Evolutionary conservation across 1,139 yeast genomes (phyloP).

Genomic region (Pichia sp.): DNA sequence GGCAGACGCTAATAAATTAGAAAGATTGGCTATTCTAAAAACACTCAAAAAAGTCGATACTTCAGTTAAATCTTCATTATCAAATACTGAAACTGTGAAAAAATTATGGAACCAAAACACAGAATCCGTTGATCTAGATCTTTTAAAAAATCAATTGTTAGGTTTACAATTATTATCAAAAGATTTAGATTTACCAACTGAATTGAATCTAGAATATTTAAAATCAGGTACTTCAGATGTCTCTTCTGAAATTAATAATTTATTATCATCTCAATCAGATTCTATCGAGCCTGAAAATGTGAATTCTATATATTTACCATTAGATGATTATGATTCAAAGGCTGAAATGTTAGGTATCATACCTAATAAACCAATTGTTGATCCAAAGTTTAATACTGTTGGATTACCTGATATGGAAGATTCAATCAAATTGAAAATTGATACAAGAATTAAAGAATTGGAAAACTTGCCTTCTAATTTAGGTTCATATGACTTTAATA

Average conservation of each 20-base stretch:
- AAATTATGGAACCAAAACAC: conserved; percentile 21
- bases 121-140: conserved; percentile 39
- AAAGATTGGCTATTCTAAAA: conserved; percentile 23
- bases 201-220: conserved; percentile 26
- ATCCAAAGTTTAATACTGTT: conserved; percentile 66
- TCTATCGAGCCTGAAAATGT: too few relatives aligned
- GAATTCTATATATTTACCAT: conserved; percentile 13
- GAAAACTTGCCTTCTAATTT: conserved; percentile 49
- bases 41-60: conserved; percentile 20
- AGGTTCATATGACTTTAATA: conserved; percentile 51
- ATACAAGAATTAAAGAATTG: conserved; percentile 67
- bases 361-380: conserved; percentile 48
- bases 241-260: neutral
- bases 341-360: conserved; percentile 30
- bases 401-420: conserved; percentile 51
- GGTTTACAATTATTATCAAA: conserved; percentile 73
- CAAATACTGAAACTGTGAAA: conserved; percentile 15
- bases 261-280: conserved; percentile 2
- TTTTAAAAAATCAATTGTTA: conserved; percentile 61
- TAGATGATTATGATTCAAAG: conserved; percentile 27
- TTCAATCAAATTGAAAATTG: conserved; percentile 48
- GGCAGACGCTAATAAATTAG: conserved; percentile 19
- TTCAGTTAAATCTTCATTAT: conserved; percentile 17
- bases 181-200: conserved; percentile 66
- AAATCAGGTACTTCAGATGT: conserved; percentile 7